A percentile compares a stretch with the other conserved stretches of the same genome.
Evolutionary conservation across 2,329 filamentous ascomycete genomes (phyloP).

Genomic region (Chaetothyriales sp.): DNA sequence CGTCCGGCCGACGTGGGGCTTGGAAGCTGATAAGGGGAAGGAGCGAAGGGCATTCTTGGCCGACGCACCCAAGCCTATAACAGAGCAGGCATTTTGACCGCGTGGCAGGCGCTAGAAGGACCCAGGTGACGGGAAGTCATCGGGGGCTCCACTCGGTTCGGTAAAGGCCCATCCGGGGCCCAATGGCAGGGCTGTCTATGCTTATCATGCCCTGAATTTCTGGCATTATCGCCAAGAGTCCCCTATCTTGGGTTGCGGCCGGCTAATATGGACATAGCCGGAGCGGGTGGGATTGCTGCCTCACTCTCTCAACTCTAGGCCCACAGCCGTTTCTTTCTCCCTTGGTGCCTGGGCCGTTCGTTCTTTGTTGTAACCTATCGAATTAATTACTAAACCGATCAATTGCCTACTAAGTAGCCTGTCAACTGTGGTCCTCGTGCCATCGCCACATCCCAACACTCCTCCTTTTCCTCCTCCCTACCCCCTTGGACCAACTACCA

Average conservation of each 20-base stretch:
- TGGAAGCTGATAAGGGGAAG: background rate
- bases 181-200: background rate
- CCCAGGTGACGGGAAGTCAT: background rate
- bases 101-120: background rate
- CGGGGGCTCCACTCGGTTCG: background rate
- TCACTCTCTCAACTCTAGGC: background rate
- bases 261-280: background rate
- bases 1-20: background rate
- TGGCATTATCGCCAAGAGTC: background rate
- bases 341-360: background rate
- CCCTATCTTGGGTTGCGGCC: background rate
- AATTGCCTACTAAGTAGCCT: too few species aligned
- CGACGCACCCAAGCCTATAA: background rate
- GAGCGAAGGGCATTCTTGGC: background rate
- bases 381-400: background rate
- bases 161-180: background rate
- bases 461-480: background rate
- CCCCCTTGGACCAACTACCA: background rate
- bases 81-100: background rate
- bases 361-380: too few species aligned
- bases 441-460: background rate
- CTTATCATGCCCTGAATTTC: background rate
- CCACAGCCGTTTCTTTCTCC: too few species aligned
- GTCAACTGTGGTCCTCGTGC: too few species aligned
- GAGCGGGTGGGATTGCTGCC: background rate